Evolutionary conservation across 73 alveolate species (phyloP).

Genomic region (Tetrahymena borealis): DNA sequence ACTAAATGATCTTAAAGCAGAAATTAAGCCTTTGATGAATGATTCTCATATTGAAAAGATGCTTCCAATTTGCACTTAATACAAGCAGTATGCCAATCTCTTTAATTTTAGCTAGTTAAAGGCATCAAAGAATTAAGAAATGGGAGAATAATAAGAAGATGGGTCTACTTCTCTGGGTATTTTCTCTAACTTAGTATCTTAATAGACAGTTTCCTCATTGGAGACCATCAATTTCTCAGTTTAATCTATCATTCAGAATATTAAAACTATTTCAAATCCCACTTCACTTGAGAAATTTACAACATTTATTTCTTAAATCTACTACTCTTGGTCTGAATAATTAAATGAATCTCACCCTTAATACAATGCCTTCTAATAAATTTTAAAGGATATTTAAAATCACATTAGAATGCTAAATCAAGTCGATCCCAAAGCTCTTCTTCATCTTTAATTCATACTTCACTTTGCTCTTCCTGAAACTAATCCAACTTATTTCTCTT

Average conservation of each 20-base stretch:
- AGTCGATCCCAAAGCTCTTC: not conserved
- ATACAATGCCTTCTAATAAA: not conserved
- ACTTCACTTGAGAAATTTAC: not conserved
- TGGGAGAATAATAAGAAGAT: not conserved
- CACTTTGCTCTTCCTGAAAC: slow-evolving; percentile 2
- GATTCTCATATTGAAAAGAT: not conserved
- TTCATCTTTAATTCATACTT: not conserved
- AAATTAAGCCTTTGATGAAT: not conserved
- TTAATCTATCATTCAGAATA: not conserved
- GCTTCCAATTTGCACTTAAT: not conserved
- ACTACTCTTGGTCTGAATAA: not conserved
- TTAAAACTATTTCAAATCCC: not conserved
- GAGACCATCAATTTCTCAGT: not conserved
- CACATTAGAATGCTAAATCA: not conserved
- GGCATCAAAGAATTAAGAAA: not conserved
- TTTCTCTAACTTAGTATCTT: not conserved
- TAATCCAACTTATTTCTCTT: not conserved
- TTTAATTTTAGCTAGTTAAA: not conserved
- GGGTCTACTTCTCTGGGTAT: not conserved
- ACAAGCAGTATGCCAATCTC: not conserved
- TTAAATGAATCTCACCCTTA: not conserved
- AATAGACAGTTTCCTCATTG: not conserved
- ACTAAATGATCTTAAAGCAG: not conserved
- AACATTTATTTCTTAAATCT: not conserved
- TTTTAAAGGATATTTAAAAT: not conserved